These are phyloP conservation scores for Ramalina peruviana DNA, from an alignment of 495 filamentous ascomycete species.

Conservation along the genomic window DNA sequence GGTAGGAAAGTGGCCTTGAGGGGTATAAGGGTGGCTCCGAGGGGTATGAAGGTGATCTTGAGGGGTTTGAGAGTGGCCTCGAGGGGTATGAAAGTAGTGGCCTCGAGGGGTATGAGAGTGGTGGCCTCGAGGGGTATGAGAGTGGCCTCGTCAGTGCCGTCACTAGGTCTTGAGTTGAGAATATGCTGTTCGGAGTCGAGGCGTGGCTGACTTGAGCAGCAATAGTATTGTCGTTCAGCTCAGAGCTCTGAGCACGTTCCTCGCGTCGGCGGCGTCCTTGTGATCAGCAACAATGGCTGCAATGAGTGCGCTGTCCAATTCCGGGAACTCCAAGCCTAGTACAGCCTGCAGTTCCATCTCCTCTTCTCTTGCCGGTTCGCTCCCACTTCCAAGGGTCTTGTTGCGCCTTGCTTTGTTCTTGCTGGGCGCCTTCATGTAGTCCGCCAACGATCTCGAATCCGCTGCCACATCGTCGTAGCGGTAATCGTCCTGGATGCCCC, in stretches of 20 bases:
- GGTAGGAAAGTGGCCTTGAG: no score
- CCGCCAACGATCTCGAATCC: conserved; percentile 8
- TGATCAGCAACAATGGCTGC: conserved; percentile 12
- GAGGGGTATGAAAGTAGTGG: no score
- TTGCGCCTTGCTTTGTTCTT: not conserved
- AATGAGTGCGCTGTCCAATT: conserved; percentile 9
- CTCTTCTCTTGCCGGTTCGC: not conserved
- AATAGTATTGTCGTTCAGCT: not conserved
- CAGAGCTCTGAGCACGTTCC: conserved; percentile 2
- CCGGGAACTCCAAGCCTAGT: conserved; percentile 7
- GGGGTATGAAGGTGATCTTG: no score
- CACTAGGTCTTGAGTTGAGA: no score
- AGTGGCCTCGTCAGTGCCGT: no score
- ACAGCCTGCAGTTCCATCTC: not conserved
- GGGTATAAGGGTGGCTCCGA: no score
- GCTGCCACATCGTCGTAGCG: conserved; percentile 3
- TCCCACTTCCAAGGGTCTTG: not conserved
- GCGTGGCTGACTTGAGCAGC: no score
- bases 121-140: no score
- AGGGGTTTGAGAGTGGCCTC: no score
- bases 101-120: no score
- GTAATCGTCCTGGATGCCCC: conserved; percentile 7
- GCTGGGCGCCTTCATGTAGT: conserved; percentile 5
- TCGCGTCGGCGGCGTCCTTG: conserved; percentile 1
- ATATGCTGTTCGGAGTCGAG: no score